Evolutionary conservation across 768 basidiomycete species (phyloP).

Genomic region (Tylopilus intermedius): DNA sequence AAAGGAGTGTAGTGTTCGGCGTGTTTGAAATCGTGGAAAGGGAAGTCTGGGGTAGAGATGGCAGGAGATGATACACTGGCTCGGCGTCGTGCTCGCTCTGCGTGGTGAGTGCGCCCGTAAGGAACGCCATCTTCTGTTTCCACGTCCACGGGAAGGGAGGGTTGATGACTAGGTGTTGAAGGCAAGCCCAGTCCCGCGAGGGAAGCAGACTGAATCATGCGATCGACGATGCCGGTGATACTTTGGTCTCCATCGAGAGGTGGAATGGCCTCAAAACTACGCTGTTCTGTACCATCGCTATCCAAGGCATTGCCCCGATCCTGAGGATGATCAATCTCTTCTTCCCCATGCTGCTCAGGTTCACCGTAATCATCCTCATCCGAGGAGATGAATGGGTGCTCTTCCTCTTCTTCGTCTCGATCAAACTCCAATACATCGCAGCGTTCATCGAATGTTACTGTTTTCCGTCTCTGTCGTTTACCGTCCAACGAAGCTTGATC

Average conservation of each 20-base stretch:
- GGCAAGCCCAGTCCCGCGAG: slow-evolving; percentile 24
- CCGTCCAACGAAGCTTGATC: slow-evolving; percentile 29
- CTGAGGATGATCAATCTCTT: slow-evolving; percentile 15
- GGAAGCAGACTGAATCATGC: slow-evolving; percentile 49
- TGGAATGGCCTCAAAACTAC: slow-evolving; percentile 40
- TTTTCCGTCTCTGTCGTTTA: slow-evolving; percentile 60
- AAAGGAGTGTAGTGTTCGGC: slow-evolving; percentile 14
- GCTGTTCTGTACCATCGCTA: slow-evolving; percentile 9
- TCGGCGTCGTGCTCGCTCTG: slow-evolving; percentile 42
- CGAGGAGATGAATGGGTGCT: slow-evolving; percentile 42
- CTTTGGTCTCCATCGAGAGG: slow-evolving; percentile 46
- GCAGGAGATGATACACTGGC: slow-evolving; percentile 31
- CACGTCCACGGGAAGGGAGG: slow-evolving; percentile 43
- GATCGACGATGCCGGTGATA: slow-evolving; percentile 67
- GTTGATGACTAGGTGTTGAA: slow-evolving; percentile 35
- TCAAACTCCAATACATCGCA: slow-evolving; percentile 84
- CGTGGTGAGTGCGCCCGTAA: slow-evolving; percentile 59
- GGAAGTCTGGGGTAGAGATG: slow-evolving; percentile 35
- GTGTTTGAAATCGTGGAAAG: slow-evolving; percentile 21
- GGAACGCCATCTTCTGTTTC: slow-evolving; percentile 63
- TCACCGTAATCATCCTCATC: slow-evolving; percentile 31
- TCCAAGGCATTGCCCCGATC: background rate
- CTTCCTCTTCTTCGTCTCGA: slow-evolving; percentile 53
- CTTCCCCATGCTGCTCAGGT: slow-evolving; percentile 11
- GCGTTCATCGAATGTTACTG: slow-evolving; percentile 72